A percentile compares a stretch with the other conserved stretches of the same genome.
phyloP scores from a whole-genome alignment of 345 rosid species.

The Streptanthus diversifolius region DNA sequence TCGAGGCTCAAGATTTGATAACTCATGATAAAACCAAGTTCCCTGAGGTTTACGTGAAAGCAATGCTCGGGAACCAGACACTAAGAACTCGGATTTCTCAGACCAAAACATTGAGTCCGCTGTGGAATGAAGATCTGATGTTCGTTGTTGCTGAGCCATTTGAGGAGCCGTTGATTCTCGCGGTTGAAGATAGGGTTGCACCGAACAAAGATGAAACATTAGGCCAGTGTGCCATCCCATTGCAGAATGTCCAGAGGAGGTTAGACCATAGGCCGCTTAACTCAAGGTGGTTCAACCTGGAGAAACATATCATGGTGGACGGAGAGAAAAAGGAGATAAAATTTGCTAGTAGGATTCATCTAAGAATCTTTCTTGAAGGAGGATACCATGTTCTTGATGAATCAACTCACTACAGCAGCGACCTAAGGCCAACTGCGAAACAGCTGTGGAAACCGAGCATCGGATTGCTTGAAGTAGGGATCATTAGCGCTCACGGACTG shows the following conservation, averaged over 20 bases:
- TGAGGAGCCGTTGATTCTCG: constrained; percentile 72
- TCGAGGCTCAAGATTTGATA: constrained; percentile 91
- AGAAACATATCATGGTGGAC: constrained; percentile 66
- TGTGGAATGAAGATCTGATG: constrained; percentile 98
- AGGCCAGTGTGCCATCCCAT: constrained; percentile 57
- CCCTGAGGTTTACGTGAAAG: constrained; percentile 88
- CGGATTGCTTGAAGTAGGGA: constrained; percentile 47
- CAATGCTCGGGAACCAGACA: constrained; percentile 56
- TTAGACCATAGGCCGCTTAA: constrained; percentile 74
- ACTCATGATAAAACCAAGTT: constrained; percentile 66
- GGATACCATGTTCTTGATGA: constrained; percentile 99
- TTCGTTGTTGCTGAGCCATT: constrained; percentile 93
- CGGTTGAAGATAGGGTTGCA: constrained; percentile 70
- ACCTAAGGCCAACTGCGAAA: constrained; percentile 88
- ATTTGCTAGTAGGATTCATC: constrained; percentile 85
- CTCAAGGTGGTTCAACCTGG: constrained; percentile 75
- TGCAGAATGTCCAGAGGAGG: constrained; percentile 70
- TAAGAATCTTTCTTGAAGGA: constrained; percentile 82
- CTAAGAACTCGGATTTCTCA: constrained; percentile 60
- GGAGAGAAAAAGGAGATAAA: constrained; percentile 78
- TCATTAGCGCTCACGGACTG: constrained; percentile 80
- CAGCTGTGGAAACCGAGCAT: constrained; percentile 82
- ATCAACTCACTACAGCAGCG: constrained; percentile 94
- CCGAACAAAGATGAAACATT: constrained; percentile 72
- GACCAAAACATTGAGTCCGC: constrained; percentile 69